phyloP scores from a whole-genome alignment of 2,329 filamentous ascomycete genomes.

The Aureobasidium namibiae region DNA sequence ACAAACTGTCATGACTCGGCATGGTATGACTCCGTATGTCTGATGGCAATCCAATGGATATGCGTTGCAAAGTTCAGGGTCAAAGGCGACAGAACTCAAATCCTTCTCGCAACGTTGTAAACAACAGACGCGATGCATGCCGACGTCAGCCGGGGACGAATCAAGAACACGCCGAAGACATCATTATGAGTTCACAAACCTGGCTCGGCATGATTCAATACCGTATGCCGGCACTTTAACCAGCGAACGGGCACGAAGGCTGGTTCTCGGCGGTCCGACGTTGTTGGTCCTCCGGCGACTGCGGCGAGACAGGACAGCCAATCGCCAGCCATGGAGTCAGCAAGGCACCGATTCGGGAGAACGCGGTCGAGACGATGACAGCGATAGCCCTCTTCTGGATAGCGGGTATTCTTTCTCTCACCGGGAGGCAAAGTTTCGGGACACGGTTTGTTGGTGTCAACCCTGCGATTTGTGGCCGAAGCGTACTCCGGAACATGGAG shows the following conservation, averaged over 20 bases:
- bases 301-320: background rate
- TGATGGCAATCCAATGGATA: background rate
- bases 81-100: background rate
- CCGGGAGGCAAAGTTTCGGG: background rate
- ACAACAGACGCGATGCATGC: background rate
- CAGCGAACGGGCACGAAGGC: background rate
- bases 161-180: background rate
- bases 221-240: background rate
- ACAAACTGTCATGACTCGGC: background rate
- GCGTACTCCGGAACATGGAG: background rate
- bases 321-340: background rate
- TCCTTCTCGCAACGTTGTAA: background rate
- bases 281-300: background rate
- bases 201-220: background rate
- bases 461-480: background rate
- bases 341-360: background rate
- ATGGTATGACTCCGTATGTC: background rate
- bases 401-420: background rate
- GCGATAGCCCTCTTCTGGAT: background rate
- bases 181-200: background rate
- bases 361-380: background rate
- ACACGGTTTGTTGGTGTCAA: background rate
- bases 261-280: background rate
- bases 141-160: background rate
- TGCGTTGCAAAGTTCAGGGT: background rate